Conservation (phyloP, 345 rosid genomes). For the Hibiscus trionum region DNA sequence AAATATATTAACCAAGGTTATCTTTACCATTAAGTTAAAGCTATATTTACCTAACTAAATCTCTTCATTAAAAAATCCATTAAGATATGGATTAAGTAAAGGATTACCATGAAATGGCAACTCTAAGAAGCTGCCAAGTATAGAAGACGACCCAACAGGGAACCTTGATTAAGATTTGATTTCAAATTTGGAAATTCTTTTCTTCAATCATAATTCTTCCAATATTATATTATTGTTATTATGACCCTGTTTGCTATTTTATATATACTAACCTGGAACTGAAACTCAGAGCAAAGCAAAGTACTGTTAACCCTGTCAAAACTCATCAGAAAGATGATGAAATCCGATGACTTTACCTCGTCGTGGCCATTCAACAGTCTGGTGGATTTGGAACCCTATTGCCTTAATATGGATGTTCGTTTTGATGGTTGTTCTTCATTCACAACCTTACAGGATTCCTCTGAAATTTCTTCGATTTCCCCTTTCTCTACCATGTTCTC, state of each 20-base stretch:
- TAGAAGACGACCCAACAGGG: constrained; percentile 16
- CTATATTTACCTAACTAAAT: background rate
- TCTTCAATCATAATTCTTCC: background rate
- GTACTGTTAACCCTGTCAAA: background rate
- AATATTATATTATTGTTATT: background rate
- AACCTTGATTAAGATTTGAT: constrained; percentile 20
- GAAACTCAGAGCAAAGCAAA: background rate
- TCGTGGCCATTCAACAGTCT: constrained; percentile 26
- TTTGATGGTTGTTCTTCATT: constrained; percentile 14
- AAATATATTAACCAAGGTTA: too few relatives aligned
- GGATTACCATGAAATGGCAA: background rate
- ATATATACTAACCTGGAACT: background rate
- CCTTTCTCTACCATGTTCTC: constrained; percentile 10
- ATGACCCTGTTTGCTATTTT: background rate
- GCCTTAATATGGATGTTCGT: constrained; percentile 6
- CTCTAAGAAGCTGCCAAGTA: constrained; percentile 28
- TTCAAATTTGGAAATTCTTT: background rate
- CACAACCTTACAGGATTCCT: constrained; percentile 12
- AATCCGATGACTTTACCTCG: constrained; percentile 9
- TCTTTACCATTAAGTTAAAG: background rate
- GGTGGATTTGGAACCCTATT: constrained; percentile 6
- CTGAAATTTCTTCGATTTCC: constrained; percentile 10
- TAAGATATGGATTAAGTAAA: background rate
- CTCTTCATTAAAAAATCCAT: background rate
- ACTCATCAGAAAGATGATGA: constrained; percentile 15